A percentile compares a stretch with the other conserved stretches of the same genome.
phyloP scores from a whole-genome alignment of 192 early-diverging fungal species.

The Coemansia sp. region DNA sequence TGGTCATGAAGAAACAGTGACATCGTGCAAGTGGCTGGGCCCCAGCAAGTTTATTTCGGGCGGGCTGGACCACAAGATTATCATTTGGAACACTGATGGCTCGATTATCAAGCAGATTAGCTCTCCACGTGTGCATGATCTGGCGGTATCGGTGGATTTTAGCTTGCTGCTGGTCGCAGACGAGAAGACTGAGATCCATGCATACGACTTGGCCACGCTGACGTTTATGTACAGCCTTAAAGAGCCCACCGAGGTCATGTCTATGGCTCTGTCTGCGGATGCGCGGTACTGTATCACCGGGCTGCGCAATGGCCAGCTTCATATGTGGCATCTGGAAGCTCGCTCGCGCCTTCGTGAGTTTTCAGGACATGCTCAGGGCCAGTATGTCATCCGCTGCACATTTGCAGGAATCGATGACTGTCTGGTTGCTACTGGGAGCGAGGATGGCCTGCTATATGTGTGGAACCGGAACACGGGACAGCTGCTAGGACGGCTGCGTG shows the following conservation, averaged over 20 bases:
- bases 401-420: constrained; percentile 83
- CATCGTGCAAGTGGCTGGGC: constrained; percentile 87
- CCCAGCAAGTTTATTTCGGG: constrained; percentile 84
- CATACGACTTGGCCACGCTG: constrained; percentile 48
- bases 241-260: constrained; percentile 58
- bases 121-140: constrained; percentile 51
- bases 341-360: constrained; percentile 71
- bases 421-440: constrained; percentile 90
- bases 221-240: constrained; percentile 47
- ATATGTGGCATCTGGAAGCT: constrained; percentile 83
- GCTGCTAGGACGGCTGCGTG: constrained; percentile 31
- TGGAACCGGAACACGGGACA: constrained; percentile 47
- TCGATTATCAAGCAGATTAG: constrained; percentile 37
- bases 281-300: constrained; percentile 54
- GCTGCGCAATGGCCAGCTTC: constrained; percentile 65
- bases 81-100: constrained; percentile 49
- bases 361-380: constrained; percentile 69
- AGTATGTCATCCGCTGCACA: constrained; percentile 86
- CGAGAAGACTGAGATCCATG: constrained; percentile 39
- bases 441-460: constrained; percentile 57
- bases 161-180: constrained; percentile 48
- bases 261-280: constrained; percentile 64
- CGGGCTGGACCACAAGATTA: constrained; percentile 67
- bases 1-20: constrained; percentile 74
- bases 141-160: constrained; percentile 33